Base-by-base conservation (phyloP, 164 flowering plant species). In the Brasenia schreberi region DNA sequence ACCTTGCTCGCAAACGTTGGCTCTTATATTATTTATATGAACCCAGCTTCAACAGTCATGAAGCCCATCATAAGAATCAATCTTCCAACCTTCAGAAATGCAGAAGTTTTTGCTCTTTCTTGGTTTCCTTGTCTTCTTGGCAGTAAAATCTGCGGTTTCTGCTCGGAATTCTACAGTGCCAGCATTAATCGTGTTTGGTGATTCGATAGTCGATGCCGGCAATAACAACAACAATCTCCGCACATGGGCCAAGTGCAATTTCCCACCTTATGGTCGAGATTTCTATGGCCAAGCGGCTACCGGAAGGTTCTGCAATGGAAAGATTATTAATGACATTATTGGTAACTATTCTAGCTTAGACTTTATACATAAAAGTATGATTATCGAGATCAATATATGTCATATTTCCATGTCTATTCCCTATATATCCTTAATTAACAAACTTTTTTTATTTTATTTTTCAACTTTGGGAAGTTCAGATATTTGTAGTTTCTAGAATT, bases 281-380 rank as follows among this genome's bases (percentile, higher is more conserved):
- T 85, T 85, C 49, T 7, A 7, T 6, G 75, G 76, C 6, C 75
- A 80, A 18, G 18, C 14, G 17, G 69, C 89, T 1, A 80, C 89
- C 0, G 89, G 89, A 39, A 76, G 89, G 61, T 85, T 85, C 67
- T n/a, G 75, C 73, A 74, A 85, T 66, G 86, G 82, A 44, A 79
- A 71, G 64, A 65, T 81, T 17, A 72, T 73, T 5, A 23, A 75
- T 0, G 84, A 80, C 49, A 18, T 78, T 5, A 4, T 77, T 33
- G 77, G 80, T 81, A 45, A 56, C 27, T 14, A 18, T 0, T 49
- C 16, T 49, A 49, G 39, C 56, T 49, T 49, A 9, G 12, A 49
- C 10, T 49, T 49, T 14, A 49, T 49, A 9, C 56, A 49, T 5
- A 14, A 49, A 33, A 33, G 2, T 33, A 49, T 9, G 56, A 3